These are phyloP conservation scores for Eutypella sp. DNA, from an alignment of 2,329 filamentous ascomycete genomes.

Conservation along the genomic window DNA sequence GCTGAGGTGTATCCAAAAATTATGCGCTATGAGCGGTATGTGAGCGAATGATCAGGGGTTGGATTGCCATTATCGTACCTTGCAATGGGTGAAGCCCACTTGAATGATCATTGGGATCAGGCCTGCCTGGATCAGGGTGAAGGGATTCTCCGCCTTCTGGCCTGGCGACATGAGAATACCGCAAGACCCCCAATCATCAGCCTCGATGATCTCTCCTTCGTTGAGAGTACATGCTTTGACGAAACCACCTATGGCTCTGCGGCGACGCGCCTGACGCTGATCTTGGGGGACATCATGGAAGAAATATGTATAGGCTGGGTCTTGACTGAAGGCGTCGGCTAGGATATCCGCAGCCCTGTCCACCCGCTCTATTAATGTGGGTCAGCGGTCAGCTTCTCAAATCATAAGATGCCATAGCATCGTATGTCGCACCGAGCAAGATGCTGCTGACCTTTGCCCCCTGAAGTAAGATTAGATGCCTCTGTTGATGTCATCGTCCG, in stretches of 20 bases:
- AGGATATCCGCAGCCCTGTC: constrained; percentile 2
- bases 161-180: constrained; percentile 6
- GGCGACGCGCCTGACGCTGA: not conserved
- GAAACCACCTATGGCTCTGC: constrained; percentile 1
- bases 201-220: constrained; percentile 4
- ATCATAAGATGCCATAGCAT: not conserved
- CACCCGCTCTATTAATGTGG: constrained; percentile 2
- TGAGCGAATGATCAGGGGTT: not conserved
- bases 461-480: not conserved
- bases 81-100: not conserved
- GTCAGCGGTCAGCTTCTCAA: not conserved
- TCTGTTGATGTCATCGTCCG: not conserved
- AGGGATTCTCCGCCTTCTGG: constrained; percentile 1
- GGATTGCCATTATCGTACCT: not conserved
- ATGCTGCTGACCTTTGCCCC: not conserved
- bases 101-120: not conserved
- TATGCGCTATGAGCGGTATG: not conserved
- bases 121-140: constrained; percentile 4
- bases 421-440: too few relatives aligned
- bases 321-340: constrained; percentile 5
- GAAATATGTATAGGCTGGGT: constrained; percentile 9
- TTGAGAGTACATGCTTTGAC: constrained; percentile 5
- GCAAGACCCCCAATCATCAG: constrained; percentile 8
- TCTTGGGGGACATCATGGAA: constrained; percentile 6
- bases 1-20: constrained; percentile 3